Percentiles rank a stretch among this genome's conserved stretches.
Evolutionary conservation across 441 rosid genomes (phyloP).

Genomic region (Erysimum pusillum): DNA sequence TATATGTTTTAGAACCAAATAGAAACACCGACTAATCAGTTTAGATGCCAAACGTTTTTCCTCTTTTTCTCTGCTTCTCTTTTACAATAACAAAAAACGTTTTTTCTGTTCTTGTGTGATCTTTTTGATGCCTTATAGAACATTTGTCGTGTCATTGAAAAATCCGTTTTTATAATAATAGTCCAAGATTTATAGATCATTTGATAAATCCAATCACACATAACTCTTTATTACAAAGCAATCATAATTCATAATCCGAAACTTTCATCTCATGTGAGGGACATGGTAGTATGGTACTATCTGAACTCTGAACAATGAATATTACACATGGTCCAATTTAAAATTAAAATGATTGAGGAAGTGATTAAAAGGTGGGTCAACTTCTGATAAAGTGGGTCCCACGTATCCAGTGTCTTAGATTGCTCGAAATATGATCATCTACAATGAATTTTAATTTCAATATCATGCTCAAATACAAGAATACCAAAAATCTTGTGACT

Average conservation of each 20-base stretch:
- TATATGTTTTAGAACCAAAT: neutral
- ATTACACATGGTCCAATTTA: conserved; percentile 17
- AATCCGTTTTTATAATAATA: neutral
- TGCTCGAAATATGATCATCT: conserved; percentile 25
- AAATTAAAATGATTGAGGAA: conserved; percentile 34
- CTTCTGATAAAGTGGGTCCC: conserved; percentile 34
- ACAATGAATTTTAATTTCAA: neutral
- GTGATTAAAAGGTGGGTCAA: conserved; percentile 25
- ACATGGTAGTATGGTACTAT: neutral
- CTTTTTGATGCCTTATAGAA: neutral
- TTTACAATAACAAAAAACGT: neutral
- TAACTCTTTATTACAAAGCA: conserved; percentile 1
- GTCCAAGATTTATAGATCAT: neutral
- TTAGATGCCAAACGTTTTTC: neutral
- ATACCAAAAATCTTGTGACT: conserved; percentile 8
- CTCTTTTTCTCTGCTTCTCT: neutral
- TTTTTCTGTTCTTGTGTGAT: neutral
- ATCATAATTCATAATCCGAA: neutral
- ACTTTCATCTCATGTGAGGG: neutral
- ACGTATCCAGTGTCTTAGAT: conserved; percentile 37
- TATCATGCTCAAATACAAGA: conserved; percentile 11
- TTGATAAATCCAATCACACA: neutral
- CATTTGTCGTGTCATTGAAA: conserved; percentile 1
- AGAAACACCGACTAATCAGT: neutral
- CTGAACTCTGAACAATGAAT: neutral